Conservation (phyloP, 2,329 filamentous ascomycete species). For the Trichophyton verrucosum region DNA sequence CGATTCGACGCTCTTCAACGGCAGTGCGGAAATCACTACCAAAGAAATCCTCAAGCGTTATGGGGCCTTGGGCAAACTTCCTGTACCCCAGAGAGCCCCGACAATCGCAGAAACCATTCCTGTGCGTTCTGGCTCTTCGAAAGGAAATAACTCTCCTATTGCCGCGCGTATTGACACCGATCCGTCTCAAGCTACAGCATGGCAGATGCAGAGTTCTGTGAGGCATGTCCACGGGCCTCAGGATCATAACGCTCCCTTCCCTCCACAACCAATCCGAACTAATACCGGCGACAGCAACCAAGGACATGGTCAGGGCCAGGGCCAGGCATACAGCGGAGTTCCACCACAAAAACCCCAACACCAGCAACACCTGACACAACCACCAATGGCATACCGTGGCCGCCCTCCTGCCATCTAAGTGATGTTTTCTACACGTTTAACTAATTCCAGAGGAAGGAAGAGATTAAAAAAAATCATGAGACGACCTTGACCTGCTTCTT, state of each 20-base stretch:
- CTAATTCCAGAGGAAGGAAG: background rate
- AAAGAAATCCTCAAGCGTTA: constrained; percentile 95
- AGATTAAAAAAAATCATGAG: background rate
- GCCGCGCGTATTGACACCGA: constrained; percentile 72
- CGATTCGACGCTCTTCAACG: constrained; percentile 70
- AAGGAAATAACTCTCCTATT: constrained; percentile 33
- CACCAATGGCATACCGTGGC: constrained; percentile 26
- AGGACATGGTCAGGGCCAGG: constrained; percentile 16
- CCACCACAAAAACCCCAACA: constrained; percentile 18
- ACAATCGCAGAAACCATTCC: constrained; percentile 45
- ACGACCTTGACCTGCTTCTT: constrained; percentile 90
- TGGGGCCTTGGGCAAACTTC: constrained; percentile 62
- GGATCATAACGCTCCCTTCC: constrained; percentile 7
- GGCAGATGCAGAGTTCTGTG: constrained; percentile 73
- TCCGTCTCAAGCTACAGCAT: constrained; percentile 54
- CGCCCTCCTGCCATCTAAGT: constrained; percentile 16
- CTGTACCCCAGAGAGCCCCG: constrained; percentile 44
- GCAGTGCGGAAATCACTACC: constrained; percentile 75
- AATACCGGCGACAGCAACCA: constrained; percentile 22
- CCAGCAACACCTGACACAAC: constrained; percentile 9
- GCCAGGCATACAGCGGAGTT: constrained; percentile 12
- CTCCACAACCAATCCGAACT: constrained; percentile 11
- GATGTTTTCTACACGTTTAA: background rate
- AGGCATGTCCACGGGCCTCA: constrained; percentile 51
- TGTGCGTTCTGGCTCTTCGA: constrained; percentile 30